Base-by-base conservation (phyloP, 225 moss, liverwort and hornwort species). In the Takakia lepidozioides region DNA sequence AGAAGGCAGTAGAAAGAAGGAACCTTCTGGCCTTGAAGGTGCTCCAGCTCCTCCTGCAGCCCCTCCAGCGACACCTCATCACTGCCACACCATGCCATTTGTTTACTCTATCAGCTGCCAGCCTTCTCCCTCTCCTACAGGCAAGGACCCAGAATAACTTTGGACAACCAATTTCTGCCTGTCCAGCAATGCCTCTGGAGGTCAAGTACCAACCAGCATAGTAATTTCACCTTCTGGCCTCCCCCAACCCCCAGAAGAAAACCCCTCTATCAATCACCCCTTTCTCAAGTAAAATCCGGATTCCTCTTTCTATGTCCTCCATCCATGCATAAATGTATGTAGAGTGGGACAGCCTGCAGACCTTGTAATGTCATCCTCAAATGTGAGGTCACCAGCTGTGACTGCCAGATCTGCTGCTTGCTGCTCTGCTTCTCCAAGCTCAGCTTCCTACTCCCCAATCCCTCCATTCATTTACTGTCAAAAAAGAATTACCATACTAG, bases 11-110 rank as follows among this genome's bases (percentile, higher is more conserved):
- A 32, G 32, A 7, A 1, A 69, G 44, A 66, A 30, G 45, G 41
- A 51, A 93, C 93, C 93, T 93, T 77, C 48, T 93, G 86, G 49
- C 83, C 93, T 73, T 86, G 69, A 25, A 88, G 86, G 50, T 81
- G 80, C 62, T 88, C 83, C 61, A 93, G 70, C 69, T 93, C 93
- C 62, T 81, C 88, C 63, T 76, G 73, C 51, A 93, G 74, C 8
- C 93, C 93, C 66, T 86, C 93, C 45, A 93, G 67, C 54, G 83
- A 85, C 27, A 93, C 77, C 46, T 88, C 88, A 57, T 93, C 93
- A 66, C 93, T 93, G 78, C 36, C 55, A 53, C 38, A 35, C 49
- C 56, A 67, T 51, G 25, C 25, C 52, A 63, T 60, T 24, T n/a
- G 28, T 4, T 40, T 24, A 15, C 9, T 51, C 34, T 35, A 43